phyloP scores from a whole-genome alignment of 2,329 filamentous ascomycete species.

The Pseudogymnoascus sp. region DNA sequence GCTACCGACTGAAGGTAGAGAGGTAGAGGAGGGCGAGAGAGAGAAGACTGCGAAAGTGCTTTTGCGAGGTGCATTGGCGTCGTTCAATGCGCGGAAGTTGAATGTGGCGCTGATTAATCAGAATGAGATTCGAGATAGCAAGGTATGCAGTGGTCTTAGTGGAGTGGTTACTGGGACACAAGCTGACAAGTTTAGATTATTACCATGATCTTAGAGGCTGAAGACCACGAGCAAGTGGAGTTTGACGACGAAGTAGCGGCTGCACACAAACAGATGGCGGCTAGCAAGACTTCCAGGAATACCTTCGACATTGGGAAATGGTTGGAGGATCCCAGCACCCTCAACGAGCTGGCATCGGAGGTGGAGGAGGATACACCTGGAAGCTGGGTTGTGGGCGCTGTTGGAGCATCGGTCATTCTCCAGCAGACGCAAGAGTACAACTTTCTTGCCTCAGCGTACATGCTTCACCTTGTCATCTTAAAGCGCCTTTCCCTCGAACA shows the following conservation, averaged over 20 bases:
- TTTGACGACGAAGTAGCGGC: conserved; percentile 10
- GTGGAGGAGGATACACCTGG: background rate
- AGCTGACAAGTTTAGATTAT: conserved; percentile 32
- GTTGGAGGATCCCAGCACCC: conserved; percentile 2
- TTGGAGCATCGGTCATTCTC: conserved; percentile 4
- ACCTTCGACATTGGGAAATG: conserved; percentile 4
- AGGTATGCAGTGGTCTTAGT: conserved; percentile 34
- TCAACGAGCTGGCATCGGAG: conserved; percentile 4
- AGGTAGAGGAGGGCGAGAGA: conserved; percentile 12
- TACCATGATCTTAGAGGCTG: conserved; percentile 39
- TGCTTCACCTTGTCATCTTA: conserved; percentile 37
- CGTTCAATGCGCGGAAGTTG: conserved; percentile 47
- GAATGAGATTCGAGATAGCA: conserved; percentile 56
- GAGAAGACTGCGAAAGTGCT: conserved; percentile 20
- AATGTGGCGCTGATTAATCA: conserved; percentile 58
- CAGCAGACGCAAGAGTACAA: conserved; percentile 15
- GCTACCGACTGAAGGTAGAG: background rate
- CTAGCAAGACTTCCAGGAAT: background rate
- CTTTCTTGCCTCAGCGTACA: conserved; percentile 32
- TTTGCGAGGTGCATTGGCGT: conserved; percentile 42
- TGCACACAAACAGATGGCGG: background rate
- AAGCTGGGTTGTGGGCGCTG: conserved; percentile 1
- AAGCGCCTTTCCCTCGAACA: conserved; percentile 35
- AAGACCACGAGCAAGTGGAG: conserved; percentile 13
- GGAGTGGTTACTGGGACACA: background rate